Base-by-base conservation (phyloP, 805 yeast genomes). In the Wilhelminamyces savonicus region DNA sequence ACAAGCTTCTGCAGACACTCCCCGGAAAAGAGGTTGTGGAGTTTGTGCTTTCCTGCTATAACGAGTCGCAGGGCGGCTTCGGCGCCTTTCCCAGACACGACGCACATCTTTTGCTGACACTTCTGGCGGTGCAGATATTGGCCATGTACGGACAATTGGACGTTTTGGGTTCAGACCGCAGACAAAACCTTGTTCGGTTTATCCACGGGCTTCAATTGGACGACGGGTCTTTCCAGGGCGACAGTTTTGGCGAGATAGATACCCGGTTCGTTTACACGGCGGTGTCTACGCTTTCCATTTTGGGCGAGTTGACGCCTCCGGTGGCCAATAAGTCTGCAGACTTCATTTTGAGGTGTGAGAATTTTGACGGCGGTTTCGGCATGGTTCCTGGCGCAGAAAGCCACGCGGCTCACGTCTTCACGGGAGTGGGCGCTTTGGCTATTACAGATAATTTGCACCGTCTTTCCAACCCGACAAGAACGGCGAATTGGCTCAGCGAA, bases 331-430 rank as follows among this genome's bases (percentile, higher is more conserved):
- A 74, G 0, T 86, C 95, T 0, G 78, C 75, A 1, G 60, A 59
- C 1, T 90, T 76, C 56, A 72, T 90, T 2, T 41, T 70, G 29
- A 48, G 50, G 21, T 92, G 98, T 55, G 79, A 71, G 38, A 92
- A 92, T 53, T 90, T 86, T 50, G 98, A 92, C 52, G 99, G 98
- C 3, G 95, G 94, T 0, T 92, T 82, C 64, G 98, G 98, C 0
- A 64, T 84, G 56, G 76, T 76, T 7, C 97, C 98, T 0, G 96
- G 95, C 1, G 90, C 95, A 0, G 99, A 92, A 54, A 78, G 90
- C 26, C 99, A 92, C 54, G 80, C 95, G 1, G 97, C 96, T 0
- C 95, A 84, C 53, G 82, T 79, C 0, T 87, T 86, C 45, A 84
- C 94, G 0, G 87, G 95, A 38, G 52, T 92, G 1, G 97, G 82